Evolutionary conservation across 371 early-diverging fungal species (phyloP).

Genomic region (Mortierella sp.): DNA sequence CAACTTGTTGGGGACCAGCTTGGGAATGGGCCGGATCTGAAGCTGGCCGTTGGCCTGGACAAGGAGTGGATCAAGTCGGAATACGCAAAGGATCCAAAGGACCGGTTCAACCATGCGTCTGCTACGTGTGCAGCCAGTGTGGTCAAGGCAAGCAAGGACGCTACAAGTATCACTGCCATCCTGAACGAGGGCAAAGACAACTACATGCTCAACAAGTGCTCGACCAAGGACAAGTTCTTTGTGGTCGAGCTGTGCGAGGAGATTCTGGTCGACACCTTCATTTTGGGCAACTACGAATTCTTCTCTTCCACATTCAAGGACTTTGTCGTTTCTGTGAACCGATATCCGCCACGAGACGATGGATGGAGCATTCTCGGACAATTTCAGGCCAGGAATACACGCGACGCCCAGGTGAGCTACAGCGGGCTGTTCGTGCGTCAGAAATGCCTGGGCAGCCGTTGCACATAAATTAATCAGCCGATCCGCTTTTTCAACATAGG

Average conservation of each 20-base stretch:
- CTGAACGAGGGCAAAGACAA: slow-evolving; percentile 91
- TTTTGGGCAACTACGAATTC: slow-evolving; percentile 96
- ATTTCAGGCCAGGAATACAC: slow-evolving; percentile 85
- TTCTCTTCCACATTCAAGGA: slow-evolving; percentile 95
- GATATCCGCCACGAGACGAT: slow-evolving; percentile 84
- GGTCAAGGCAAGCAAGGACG: slow-evolving; percentile 85
- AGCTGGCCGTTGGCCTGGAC: slow-evolving; percentile 7
- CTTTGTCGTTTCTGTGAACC: slow-evolving; percentile 82
- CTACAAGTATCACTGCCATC: slow-evolving; percentile 86
- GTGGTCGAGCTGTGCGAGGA: slow-evolving; percentile 95
- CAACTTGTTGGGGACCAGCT: slow-evolving; percentile 40
- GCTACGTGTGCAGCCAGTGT: slow-evolving; percentile 95
- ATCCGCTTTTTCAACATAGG: slow-evolving; percentile 55
- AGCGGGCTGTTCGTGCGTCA: neutral
- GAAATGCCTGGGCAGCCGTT: neutral
- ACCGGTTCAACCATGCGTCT: slow-evolving; percentile 94
- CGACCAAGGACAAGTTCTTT: slow-evolving; percentile 80
- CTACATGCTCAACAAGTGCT: slow-evolving; percentile 95
- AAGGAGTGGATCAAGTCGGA: slow-evolving; percentile 53
- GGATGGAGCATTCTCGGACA: slow-evolving; percentile 88
- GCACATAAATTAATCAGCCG: neutral
- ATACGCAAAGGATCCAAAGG: slow-evolving; percentile 71
- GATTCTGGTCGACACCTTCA: slow-evolving; percentile 90
- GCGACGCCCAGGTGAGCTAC: slow-evolving; percentile 83
- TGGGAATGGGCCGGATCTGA: slow-evolving; percentile 47